phyloP scores from a whole-genome alignment of 805 yeast genomes.

The Candida boidinii region DNA sequence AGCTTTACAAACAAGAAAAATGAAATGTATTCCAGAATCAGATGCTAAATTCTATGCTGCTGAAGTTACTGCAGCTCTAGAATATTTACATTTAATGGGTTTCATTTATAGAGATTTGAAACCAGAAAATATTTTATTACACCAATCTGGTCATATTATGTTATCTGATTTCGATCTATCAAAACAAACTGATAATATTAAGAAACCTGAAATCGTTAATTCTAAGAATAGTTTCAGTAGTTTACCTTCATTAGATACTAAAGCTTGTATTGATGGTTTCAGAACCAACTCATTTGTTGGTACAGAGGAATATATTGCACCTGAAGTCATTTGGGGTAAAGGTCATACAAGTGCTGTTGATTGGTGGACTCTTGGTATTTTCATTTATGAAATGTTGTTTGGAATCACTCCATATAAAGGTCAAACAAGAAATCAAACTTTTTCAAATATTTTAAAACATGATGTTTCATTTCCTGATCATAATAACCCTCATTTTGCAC shows the following conservation, averaged over 20 bases:
- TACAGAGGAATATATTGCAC: constrained; percentile 97
- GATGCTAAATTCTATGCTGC: constrained; percentile 94
- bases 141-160: constrained; percentile 98
- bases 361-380: constrained; percentile 98
- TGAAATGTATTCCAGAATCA: constrained; percentile 75
- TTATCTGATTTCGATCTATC: constrained; percentile 92
- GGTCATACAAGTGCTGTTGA: constrained; percentile 98
- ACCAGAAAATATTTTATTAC: constrained; percentile 91
- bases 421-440: constrained; percentile 77
- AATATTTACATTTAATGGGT: constrained; percentile 93
- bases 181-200: constrained; percentile 73
- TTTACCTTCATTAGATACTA: constrained; percentile 76
- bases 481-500: constrained; percentile 30
- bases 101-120: constrained; percentile 93
- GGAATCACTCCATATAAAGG: constrained; percentile 98
- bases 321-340: constrained; percentile 93
- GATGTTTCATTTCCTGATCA: constrained; percentile 75
- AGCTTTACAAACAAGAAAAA: constrained; percentile 84
- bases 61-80: constrained; percentile 95
- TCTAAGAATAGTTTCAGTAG: constrained; percentile 21
- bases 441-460: constrained; percentile 74
- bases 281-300: constrained; percentile 98
- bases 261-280: constrained; percentile 91
- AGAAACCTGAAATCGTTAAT: constrained; percentile 61
- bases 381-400: constrained; percentile 87